Percentiles rank a stretch among this genome's conserved stretches.
Evolutionary conservation across 1,139 yeast genomes (phyloP).

Genomic region (Zygosaccharomyces sapae): DNA sequence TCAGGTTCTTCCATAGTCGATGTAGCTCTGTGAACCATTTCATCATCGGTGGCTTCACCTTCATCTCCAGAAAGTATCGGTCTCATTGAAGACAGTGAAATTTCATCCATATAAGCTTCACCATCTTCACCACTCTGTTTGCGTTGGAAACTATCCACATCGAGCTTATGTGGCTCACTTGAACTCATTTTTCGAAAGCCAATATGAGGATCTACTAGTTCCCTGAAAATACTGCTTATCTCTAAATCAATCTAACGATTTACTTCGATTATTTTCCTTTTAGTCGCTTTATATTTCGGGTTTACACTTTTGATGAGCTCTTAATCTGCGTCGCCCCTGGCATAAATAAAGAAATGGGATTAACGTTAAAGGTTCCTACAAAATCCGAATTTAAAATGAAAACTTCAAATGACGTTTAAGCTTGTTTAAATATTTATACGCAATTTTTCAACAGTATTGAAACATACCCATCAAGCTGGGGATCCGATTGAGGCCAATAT

Average conservation of each 20-base stretch:
- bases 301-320: neutral
- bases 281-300: neutral
- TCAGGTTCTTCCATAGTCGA: conserved; percentile 6
- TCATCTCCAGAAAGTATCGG: conserved; percentile 20
- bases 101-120: conserved; percentile 6
- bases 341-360: neutral
- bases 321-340: neutral
- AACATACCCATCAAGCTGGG: neutral
- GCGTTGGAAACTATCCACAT: neutral
- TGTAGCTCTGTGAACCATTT: neutral
- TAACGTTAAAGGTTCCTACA: neutral
- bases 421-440: neutral
- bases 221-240: neutral
- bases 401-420: neutral
- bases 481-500: conserved; percentile 3
- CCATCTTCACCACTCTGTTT: conserved; percentile 1
- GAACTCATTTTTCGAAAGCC: neutral
- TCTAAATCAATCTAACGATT: neutral
- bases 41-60: conserved; percentile 7
- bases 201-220: neutral
- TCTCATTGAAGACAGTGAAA: conserved; percentile 23
- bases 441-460: neutral
- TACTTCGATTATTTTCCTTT: neutral
- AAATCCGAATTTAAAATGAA: too few species aligned
- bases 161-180: neutral